Evolutionary conservation across 192 early-diverging fungal species (phyloP).

Genomic region (Funneliformis geosporum): DNA sequence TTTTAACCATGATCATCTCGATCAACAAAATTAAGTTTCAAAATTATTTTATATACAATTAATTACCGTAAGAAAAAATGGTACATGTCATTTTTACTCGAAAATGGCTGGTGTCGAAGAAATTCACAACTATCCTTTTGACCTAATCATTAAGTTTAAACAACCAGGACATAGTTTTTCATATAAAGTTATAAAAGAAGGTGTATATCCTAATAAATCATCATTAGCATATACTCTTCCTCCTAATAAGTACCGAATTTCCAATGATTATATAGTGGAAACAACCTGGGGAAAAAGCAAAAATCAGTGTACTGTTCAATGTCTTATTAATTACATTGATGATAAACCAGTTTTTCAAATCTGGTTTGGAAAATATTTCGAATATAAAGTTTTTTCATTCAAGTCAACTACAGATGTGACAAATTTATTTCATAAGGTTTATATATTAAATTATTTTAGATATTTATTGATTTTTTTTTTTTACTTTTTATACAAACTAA

Average conservation of each 20-base stretch:
- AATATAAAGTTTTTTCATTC: neutral
- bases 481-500: no score
- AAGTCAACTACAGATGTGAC: neutral
- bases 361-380: neutral
- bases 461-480: no score
- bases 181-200: neutral
- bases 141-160: neutral
- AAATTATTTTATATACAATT: no score
- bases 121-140: neutral
- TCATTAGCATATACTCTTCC: neutral
- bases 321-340: neutral
- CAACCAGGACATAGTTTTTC: neutral
- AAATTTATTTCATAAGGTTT: neutral
- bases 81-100: no score
- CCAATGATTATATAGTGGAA: neutral
- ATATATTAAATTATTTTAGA: neutral
- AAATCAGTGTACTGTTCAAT: neutral
- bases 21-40: no score
- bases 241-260: neutral
- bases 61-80: no score
- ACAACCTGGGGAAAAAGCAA: neutral
- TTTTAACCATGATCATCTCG: no score
- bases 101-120: neutral
- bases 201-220: neutral
- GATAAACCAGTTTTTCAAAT: neutral